These are phyloP conservation scores for Poa pratensis DNA, from an alignment of 176 grass and related monocot genomes.

Conservation along the genomic window DNA sequence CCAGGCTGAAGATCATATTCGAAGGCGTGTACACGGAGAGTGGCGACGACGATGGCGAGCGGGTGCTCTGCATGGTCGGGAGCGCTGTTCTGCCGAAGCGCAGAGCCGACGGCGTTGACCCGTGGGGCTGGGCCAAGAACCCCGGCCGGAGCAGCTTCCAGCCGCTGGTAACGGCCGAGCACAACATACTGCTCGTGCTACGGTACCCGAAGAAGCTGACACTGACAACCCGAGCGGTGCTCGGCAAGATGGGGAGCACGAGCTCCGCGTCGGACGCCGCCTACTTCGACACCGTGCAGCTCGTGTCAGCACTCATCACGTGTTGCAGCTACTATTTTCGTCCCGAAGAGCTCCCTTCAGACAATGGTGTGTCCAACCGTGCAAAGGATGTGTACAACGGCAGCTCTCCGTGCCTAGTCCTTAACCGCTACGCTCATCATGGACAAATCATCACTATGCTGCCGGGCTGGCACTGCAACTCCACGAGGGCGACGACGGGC, in stretches of 20 bases:
- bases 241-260: constrained; percentile 50
- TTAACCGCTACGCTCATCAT: background rate
- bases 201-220: constrained; percentile 55
- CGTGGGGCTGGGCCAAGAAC: constrained; percentile 44
- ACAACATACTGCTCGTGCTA: constrained; percentile 46
- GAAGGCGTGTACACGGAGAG: constrained; percentile 55
- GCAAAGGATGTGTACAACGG: constrained; percentile 46
- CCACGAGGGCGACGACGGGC: constrained; percentile 24
- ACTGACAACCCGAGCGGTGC: constrained; percentile 52
- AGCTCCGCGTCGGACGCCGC: background rate
- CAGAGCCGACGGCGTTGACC: background rate
- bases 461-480: constrained; percentile 52
- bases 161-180: constrained; percentile 1
- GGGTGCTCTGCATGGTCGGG: constrained; percentile 55
- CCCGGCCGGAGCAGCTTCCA: constrained; percentile 28
- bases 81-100: constrained; percentile 46
- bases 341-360: constrained; percentile 49
- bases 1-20: constrained; percentile 43
- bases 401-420: constrained; percentile 38
- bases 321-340: constrained; percentile 39
- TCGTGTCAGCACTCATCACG: constrained; percentile 49
- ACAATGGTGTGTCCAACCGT: constrained; percentile 16
- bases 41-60: constrained; percentile 36
- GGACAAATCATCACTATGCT: constrained; percentile 28
- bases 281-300: constrained; percentile 60